Conservation (phyloP, 371 early-diverging fungal species). For the Capillidium heterosporum region DNA sequence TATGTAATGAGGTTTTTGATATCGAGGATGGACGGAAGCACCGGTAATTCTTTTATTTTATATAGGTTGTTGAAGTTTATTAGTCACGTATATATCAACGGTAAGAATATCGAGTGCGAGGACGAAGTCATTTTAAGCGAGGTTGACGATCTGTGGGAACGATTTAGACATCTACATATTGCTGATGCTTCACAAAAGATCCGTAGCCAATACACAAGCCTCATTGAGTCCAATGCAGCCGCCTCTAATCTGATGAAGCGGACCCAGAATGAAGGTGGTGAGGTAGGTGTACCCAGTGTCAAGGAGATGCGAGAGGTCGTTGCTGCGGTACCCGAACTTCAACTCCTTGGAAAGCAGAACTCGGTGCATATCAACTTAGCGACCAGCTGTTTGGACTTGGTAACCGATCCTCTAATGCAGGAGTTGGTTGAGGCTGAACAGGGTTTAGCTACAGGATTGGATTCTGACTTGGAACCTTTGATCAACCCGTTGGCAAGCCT, state of each 20-base stretch:
- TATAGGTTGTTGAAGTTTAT: neutral
- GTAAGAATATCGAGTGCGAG: slow-evolving; percentile 17
- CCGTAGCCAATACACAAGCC: slow-evolving; percentile 56
- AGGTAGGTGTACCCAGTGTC: slow-evolving; percentile 28
- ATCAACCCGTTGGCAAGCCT: slow-evolving; percentile 62
- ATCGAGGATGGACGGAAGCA: slow-evolving; percentile 57
- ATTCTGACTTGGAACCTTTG: slow-evolving; percentile 54
- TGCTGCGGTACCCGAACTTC: slow-evolving; percentile 77
- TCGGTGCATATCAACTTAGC: slow-evolving; percentile 84
- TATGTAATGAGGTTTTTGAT: slow-evolving; percentile 70
- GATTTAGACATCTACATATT: slow-evolving; percentile 83
- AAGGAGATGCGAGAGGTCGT: slow-evolving; percentile 83
- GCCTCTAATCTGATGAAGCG: slow-evolving; percentile 13
- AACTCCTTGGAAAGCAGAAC: slow-evolving; percentile 78
- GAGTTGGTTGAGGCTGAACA: slow-evolving; percentile 45
- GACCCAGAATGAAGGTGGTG: slow-evolving; percentile 11
- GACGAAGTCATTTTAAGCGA: slow-evolving; percentile 45
- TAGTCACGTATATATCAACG: neutral
- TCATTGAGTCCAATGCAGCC: slow-evolving; percentile 37
- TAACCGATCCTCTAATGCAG: slow-evolving; percentile 55
- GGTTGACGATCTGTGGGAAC: slow-evolving; percentile 51
- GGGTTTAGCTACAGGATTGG: slow-evolving; percentile 79
- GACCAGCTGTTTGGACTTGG: slow-evolving; percentile 64
- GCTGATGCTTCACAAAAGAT: slow-evolving; percentile 73
- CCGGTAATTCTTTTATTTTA: slow-evolving; percentile 25